These are phyloP conservation scores for Ceratocystis variospora DNA, from an alignment of 2,329 filamentous ascomycete genomes.

Conservation along the genomic window DNA sequence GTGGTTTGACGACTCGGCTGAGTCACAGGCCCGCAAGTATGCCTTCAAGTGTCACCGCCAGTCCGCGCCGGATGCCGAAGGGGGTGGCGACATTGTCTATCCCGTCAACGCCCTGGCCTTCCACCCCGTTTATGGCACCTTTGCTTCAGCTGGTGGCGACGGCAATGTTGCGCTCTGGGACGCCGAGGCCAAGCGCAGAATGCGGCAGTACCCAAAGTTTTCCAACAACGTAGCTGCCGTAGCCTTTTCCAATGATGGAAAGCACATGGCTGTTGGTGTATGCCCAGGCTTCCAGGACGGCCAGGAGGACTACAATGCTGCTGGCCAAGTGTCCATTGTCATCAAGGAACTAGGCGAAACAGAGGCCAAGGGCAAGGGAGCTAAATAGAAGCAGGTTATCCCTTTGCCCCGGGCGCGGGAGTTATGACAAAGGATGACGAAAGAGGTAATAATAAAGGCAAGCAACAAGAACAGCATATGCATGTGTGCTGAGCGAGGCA, in stretches of 20 bases:
- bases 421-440: neutral
- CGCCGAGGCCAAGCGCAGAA: slow-evolving; percentile 74
- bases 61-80: slow-evolving; percentile 44
- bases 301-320: slow-evolving; percentile 60
- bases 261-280: slow-evolving; percentile 62
- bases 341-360: slow-evolving; percentile 73
- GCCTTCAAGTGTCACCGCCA: slow-evolving; percentile 98
- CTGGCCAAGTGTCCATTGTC: slow-evolving; percentile 62
- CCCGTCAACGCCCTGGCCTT: slow-evolving; percentile 84
- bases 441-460: neutral
- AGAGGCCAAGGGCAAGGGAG: slow-evolving; percentile 74
- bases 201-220: slow-evolving; percentile 79
- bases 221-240: slow-evolving; percentile 64
- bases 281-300: slow-evolving; percentile 83
- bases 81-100: slow-evolving; percentile 62
- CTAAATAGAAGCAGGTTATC: slow-evolving; percentile 41
- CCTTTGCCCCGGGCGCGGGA: neutral
- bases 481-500: neutral
- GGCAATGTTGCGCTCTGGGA: slow-evolving; percentile 91
- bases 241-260: slow-evolving; percentile 64
- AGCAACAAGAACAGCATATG: neutral
- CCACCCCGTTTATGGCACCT: slow-evolving; percentile 70
- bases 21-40: slow-evolving; percentile 86
- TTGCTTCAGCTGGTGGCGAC: slow-evolving; percentile 80
- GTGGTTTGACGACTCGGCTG: slow-evolving; percentile 83